phyloP scores from a whole-genome alignment of 139 green algal species.

The Auxenochlorella pyrenoidosa region DNA sequence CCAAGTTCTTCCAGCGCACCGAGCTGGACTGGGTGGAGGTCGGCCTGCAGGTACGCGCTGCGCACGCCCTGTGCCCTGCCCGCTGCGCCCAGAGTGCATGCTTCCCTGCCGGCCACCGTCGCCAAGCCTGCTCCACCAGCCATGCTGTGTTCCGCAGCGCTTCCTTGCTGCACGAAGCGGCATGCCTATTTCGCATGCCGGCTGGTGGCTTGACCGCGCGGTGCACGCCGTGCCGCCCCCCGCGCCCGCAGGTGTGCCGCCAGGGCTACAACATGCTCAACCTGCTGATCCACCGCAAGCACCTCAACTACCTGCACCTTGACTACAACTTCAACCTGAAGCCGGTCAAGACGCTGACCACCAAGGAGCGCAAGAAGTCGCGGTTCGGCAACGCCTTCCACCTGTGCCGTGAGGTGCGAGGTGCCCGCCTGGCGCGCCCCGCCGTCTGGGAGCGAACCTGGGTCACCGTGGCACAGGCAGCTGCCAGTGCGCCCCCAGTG shows the following conservation, averaged over 20 bases:
- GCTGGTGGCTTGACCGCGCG: too few species aligned
- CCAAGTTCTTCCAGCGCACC: conserved; percentile 99
- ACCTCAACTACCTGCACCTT: conserved; percentile 98
- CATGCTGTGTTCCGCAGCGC: too few species aligned
- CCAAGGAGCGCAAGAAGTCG: conserved; percentile 99
- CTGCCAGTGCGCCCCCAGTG: too few species aligned
- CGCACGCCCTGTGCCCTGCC: too few species aligned
- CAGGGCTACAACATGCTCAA: conserved; percentile 99
- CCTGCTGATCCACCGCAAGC: conserved; percentile 99
- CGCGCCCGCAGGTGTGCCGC: conserved; percentile 90
- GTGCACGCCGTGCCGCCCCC: background rate
- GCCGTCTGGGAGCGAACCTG: too few species aligned
- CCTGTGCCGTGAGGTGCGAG: conserved; percentile 91
- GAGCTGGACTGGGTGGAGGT: conserved; percentile 99
- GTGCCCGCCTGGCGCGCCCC: too few species aligned
- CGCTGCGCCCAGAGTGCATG: too few species aligned
- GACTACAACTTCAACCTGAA: conserved; percentile 99
- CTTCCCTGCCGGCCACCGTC: too few species aligned
- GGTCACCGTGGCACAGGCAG: too few species aligned
- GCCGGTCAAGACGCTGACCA: conserved; percentile 99
- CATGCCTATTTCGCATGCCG: too few species aligned
- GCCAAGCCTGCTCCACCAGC: too few species aligned
- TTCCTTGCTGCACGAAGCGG: too few species aligned
- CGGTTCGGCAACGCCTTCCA: conserved; percentile 99
- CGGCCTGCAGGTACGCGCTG: conserved; percentile 94